Percentiles rank a stretch among this genome's conserved stretches.
Evolutionary conservation across 2,329 filamentous ascomycete genomes (phyloP).

Genomic region (Cladosporium halotolerans): DNA sequence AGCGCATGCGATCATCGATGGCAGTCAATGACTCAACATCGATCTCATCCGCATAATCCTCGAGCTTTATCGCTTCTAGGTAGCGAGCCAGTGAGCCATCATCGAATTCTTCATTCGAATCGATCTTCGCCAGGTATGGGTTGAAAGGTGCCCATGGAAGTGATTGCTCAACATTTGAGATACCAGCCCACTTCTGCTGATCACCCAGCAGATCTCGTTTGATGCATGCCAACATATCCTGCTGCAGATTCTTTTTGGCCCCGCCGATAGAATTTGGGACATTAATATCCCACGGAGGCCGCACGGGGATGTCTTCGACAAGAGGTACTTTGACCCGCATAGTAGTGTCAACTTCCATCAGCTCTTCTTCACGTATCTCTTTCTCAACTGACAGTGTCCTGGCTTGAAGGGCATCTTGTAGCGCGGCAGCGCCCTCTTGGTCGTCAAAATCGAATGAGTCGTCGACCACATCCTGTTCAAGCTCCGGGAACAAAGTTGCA

Average conservation of each 20-base stretch:
- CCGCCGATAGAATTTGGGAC: conserved; percentile 12
- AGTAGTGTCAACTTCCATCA: conserved; percentile 43
- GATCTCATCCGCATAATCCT: conserved; percentile 24
- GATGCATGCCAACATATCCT: conserved; percentile 28
- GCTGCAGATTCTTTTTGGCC: conserved; percentile 22
- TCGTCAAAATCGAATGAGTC: conserved; percentile 9
- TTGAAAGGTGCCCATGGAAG: conserved; percentile 46
- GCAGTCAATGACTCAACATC: conserved; percentile 40
- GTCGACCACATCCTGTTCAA: conserved; percentile 22
- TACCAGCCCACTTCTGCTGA: conserved; percentile 35
- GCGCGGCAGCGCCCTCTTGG: not conserved
- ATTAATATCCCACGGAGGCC: conserved; percentile 43
- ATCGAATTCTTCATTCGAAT: conserved; percentile 36
- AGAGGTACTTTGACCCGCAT: conserved; percentile 44
- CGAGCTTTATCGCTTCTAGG: conserved; percentile 29
- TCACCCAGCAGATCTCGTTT: conserved; percentile 28
- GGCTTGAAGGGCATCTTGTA: conserved; percentile 29
- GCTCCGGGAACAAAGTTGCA: conserved; percentile 23
- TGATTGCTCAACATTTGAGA: conserved; percentile 34
- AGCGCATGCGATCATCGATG: conserved; percentile 44
- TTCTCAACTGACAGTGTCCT: conserved; percentile 31
- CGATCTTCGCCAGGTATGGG: conserved; percentile 32
- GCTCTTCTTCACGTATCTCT: conserved; percentile 24
- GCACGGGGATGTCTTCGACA: conserved; percentile 38
- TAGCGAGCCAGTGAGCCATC: conserved; percentile 34